Base-by-base conservation (phyloP, 306 rosid species). In the Fragaria ananassa region DNA sequence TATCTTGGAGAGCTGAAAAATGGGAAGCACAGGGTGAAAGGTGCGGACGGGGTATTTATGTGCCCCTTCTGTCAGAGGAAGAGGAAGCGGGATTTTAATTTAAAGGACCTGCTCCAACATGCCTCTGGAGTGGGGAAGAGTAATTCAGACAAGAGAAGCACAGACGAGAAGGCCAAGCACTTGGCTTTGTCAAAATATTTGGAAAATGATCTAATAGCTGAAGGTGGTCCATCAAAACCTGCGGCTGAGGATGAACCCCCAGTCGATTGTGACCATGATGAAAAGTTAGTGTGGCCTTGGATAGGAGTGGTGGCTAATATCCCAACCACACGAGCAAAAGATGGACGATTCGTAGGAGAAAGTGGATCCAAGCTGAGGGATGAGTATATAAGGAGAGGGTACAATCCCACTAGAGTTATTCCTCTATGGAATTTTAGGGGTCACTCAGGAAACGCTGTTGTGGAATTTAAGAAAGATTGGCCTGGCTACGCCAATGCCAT, bases 91-190 rank as follows among this genome's bases (percentile, higher is more conserved):
- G 83, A 72, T 70, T 96, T 79, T 82, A 77, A 74, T 66, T 84
- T 83, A 64, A 83, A 84, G 73, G 98, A 96, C 31, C 79, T 92
- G 68, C 88, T 92, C 72, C 96, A 89, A 69, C 99, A 96, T 86
- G 97, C 99, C 71, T 79, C 96, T 68, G 99, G 91, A 63, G 97
- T 96, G 76, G 98, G 97, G 74, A 91, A 87, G 72, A 96, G 99
- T 77, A 67, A 74, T 82, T 92, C 98, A 25, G 80, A 81, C 8
- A 95, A 92, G 85, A 91, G 99, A 85, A 83, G 86, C 78, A 42
- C 81, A 6, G 84, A 74, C 76, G 96, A 91, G 60, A 96, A 91
- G 87, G 97, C 91, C 60, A 88, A 91, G 63, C 99, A 96, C 80
- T 81, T 86, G 68, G 99, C 99, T 70, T 82, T 96, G 75, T 77